These are phyloP conservation scores for Hericium erinaceus DNA, from an alignment of 768 basidiomycete genomes.

Conservation along the genomic window DNA sequence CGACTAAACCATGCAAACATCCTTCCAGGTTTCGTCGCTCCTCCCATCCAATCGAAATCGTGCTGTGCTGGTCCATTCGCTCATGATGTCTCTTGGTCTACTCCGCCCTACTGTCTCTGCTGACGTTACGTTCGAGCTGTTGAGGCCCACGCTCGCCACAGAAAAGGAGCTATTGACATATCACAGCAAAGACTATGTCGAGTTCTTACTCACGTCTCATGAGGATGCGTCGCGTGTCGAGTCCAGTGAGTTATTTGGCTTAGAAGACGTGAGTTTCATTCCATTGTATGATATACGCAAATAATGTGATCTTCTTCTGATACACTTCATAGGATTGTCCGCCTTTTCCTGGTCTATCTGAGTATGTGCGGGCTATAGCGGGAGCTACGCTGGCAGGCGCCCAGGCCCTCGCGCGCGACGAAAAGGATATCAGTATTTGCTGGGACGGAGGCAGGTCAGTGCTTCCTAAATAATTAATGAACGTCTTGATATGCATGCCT, in stretches of 20 bases:
- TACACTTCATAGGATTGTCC: slow-evolving; percentile 62
- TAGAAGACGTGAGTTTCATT: slow-evolving; percentile 41
- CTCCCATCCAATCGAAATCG: slow-evolving; percentile 23
- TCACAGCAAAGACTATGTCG: slow-evolving; percentile 10
- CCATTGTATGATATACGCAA: not conserved
- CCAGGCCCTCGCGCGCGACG: slow-evolving; percentile 39
- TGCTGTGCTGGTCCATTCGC: slow-evolving; percentile 20
- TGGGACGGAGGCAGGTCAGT: slow-evolving; percentile 86
- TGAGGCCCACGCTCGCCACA: slow-evolving; percentile 5
- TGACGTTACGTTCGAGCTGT: not conserved
- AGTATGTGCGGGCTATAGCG: slow-evolving; percentile 64
- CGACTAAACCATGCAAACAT: not conserved
- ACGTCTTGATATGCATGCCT: not conserved
- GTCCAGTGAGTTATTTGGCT: slow-evolving; percentile 37
- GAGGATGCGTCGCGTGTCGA: slow-evolving; percentile 2
- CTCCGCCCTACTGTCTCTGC: slow-evolving; percentile 2
- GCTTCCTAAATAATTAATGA: not conserved
- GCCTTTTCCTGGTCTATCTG: slow-evolving; percentile 54
- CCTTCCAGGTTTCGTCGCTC: slow-evolving; percentile 16
- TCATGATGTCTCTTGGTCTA: slow-evolving; percentile 15
- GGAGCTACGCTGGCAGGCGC: slow-evolving; percentile 75
- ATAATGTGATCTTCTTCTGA: not conserved
- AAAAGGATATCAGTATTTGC: slow-evolving; percentile 58
- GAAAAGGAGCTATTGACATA: slow-evolving; percentile 5
- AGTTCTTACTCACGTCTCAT: not conserved